Evolutionary conservation across 1,284 basidiomycete species (phyloP), one percentile per base, ranked within the genome.

Genomic region (Peniophora sp.): DNA sequence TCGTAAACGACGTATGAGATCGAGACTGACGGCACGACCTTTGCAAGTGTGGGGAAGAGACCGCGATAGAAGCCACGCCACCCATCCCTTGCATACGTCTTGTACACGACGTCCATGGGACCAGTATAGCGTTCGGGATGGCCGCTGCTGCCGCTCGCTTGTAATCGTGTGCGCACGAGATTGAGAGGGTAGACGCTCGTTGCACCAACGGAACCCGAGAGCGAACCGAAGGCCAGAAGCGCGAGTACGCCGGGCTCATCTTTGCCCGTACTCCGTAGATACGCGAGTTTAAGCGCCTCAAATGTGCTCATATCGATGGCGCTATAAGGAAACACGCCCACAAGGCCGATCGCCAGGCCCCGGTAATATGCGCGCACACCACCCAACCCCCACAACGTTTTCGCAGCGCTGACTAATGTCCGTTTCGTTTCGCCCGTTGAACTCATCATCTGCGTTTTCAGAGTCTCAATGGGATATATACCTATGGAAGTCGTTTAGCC

Each of bases 241-340:
- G 90, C 90, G 52, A 91, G 75, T 5, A 92, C 81, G 3, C 87
- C 85, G 0, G 92, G 89, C 62, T 96, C 92, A 17, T 91, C 85
- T 60, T 83, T 79, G 23, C 81, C 82, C 17, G 87, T 89, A 15
- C 89, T 92, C 49, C 82, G 79, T 49, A 87, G 69, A 64, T 95
- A 95, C 1, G 86, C 79, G 41, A 90, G 73, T 65, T 95, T 95
- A 47, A 96, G 78, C 3, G 90, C 89, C 70, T 96, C 92, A 53
- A 94, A 96, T 0, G 92, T 93, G 60, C 88, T 91, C 92, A 96
- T 94, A 66, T 96, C 92, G 56, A 96, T 96, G 8, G 92, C 92
- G 18, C 87, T 87, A 66, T 88, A 92, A 73, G 90, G 92, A 68
- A 95, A 95, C 37, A 95, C 92, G 34, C 92, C 92, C 54, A 94